These are phyloP conservation scores for Anacardium occidentale DNA, from an alignment of 345 rosid genomes.

Conservation along the genomic window DNA sequence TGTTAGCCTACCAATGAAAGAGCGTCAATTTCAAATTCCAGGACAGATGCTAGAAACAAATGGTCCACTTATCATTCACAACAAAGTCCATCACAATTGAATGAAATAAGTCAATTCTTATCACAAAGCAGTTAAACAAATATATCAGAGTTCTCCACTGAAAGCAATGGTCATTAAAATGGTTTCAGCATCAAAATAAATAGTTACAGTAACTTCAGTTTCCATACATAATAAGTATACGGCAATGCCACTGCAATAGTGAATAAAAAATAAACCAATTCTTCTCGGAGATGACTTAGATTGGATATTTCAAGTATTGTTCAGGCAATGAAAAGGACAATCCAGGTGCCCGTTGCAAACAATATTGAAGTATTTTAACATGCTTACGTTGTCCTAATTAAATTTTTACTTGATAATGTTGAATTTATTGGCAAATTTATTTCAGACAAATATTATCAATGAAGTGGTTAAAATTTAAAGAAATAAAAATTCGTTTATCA, in stretches of 20 bases:
- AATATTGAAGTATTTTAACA: constrained; percentile 15
- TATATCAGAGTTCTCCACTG: too few relatives aligned
- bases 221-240: neutral
- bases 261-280: neutral
- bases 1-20: constrained; percentile 52
- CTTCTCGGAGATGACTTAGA: constrained; percentile 41
- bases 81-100: neutral
- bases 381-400: constrained; percentile 11
- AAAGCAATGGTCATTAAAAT: neutral
- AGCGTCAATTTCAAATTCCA: constrained; percentile 3
- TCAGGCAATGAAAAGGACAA: constrained; percentile 85
- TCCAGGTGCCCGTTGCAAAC: constrained; percentile 80
- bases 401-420: neutral
- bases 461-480: neutral
- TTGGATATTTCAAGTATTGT: constrained; percentile 82
- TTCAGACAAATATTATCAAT: neutral
- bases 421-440: neutral
- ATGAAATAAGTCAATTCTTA: neutral
- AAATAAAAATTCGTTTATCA: neutral
- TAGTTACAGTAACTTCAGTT: neutral
- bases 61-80: neutral
- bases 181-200: neutral
- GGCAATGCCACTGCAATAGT: too few relatives aligned
- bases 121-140: constrained; percentile 6
- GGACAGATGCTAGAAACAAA: neutral